Conservation (phyloP, 1,139 yeast species). For the Lodderomyces jiufengensis region DNA sequence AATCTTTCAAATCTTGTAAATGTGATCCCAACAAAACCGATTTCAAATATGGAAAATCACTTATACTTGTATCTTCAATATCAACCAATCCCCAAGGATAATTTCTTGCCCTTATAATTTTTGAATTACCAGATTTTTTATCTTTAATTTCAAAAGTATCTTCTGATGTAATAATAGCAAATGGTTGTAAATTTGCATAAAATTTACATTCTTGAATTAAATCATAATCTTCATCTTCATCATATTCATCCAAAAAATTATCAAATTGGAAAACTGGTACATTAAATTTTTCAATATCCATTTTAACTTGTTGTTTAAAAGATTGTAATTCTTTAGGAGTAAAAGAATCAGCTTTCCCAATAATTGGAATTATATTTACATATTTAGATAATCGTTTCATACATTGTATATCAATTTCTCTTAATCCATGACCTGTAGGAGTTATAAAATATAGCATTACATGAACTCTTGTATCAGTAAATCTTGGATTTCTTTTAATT, state of each 20-base stretch:
- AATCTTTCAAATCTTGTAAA: constrained; percentile 86
- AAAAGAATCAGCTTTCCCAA: constrained; percentile 83
- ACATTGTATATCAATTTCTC: constrained; percentile 71
- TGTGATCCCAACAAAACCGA: constrained; percentile 89
- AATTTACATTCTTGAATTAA: constrained; percentile 78
- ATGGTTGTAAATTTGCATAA: constrained; percentile 75
- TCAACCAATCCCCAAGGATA: constrained; percentile 96
- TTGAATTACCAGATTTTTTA: constrained; percentile 49
- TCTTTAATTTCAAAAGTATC: constrained; percentile 49
- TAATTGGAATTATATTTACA: constrained; percentile 85
- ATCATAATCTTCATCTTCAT: constrained; percentile 64
- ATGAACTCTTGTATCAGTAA: constrained; percentile 75
- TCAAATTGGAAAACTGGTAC: constrained; percentile 84
- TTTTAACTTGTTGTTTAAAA: constrained; percentile 53
- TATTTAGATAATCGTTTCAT: constrained; percentile 74
- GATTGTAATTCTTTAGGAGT: constrained; percentile 67
- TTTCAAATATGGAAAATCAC: constrained; percentile 81
- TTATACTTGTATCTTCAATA: constrained; percentile 72
- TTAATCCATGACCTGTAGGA: constrained; percentile 75
- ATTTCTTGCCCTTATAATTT: constrained; percentile 67
- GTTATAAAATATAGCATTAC: constrained; percentile 66
- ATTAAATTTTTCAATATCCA: constrained; percentile 71
- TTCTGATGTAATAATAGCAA: constrained; percentile 81
- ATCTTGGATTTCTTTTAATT: constrained; percentile 81
- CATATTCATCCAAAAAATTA: constrained; percentile 40